Conservation (phyloP, 2,329 filamentous ascomycete species). For the Penicillium sclerotiorum region DNA sequence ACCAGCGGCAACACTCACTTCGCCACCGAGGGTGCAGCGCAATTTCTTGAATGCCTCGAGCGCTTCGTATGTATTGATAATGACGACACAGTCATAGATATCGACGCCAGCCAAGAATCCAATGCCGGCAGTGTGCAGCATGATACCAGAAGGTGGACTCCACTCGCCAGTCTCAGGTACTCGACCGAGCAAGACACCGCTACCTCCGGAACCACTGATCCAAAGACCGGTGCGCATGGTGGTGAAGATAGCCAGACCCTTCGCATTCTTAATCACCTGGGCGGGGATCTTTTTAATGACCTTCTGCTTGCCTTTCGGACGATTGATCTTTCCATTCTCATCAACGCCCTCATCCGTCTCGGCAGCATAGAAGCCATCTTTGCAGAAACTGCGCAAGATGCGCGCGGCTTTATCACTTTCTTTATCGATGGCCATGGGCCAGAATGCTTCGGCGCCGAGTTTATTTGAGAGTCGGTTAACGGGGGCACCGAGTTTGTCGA, state of each 20-base stretch:
- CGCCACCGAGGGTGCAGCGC: slow-evolving; percentile 77
- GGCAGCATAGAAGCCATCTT: slow-evolving; percentile 70
- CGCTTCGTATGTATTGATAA: slow-evolving; percentile 84
- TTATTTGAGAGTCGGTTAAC: slow-evolving; percentile 82
- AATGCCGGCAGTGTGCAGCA: slow-evolving; percentile 84
- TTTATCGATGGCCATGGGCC: slow-evolving; percentile 81
- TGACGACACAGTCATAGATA: slow-evolving; percentile 92
- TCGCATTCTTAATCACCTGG: slow-evolving; percentile 83
- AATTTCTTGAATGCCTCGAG: slow-evolving; percentile 81
- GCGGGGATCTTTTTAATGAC: slow-evolving; percentile 82
- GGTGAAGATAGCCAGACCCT: slow-evolving; percentile 90
- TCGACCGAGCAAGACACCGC: slow-evolving; percentile 80
- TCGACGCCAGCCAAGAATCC: slow-evolving; percentile 91
- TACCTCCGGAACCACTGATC: slow-evolving; percentile 88
- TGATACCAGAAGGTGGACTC: slow-evolving; percentile 88
- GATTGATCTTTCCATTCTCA: slow-evolving; percentile 50
- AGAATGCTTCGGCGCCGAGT: slow-evolving; percentile 79
- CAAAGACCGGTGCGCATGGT: slow-evolving; percentile 93
- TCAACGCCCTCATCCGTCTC: slow-evolving; percentile 51
- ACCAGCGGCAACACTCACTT: slow-evolving; percentile 75
- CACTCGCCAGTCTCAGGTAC: slow-evolving; percentile 79
- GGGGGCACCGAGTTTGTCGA: slow-evolving; percentile 71
- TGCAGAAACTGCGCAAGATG: slow-evolving; percentile 88
- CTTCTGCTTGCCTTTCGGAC: slow-evolving; percentile 62
- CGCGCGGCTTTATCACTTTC: slow-evolving; percentile 90